phyloP scores from a whole-genome alignment of 805 yeast species.

The Candida andamanensis region DNA sequence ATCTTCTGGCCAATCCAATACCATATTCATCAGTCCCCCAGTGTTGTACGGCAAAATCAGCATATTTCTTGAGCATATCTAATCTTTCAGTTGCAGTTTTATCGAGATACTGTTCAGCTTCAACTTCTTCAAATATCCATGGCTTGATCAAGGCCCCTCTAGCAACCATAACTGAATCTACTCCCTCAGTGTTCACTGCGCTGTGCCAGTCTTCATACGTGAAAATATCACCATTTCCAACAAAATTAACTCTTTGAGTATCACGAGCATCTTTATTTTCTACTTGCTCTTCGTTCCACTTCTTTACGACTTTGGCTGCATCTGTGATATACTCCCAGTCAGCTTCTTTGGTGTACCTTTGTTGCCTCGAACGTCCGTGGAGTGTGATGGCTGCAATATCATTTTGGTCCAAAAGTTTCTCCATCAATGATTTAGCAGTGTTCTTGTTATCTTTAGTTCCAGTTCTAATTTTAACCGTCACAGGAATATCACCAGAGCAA shows the following conservation, averaged over 20 bases:
- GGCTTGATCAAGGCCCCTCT: slow-evolving; percentile 98
- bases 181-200: slow-evolving; percentile 57
- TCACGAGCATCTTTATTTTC: slow-evolving; percentile 60
- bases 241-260: slow-evolving; percentile 64
- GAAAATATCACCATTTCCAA: slow-evolving; percentile 94
- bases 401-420: slow-evolving; percentile 67
- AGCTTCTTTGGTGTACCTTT: slow-evolving; percentile 85
- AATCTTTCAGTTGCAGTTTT: slow-evolving; percentile 87
- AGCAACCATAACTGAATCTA: slow-evolving; percentile 96
- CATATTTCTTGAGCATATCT: slow-evolving; percentile 63
- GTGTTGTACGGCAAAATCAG: slow-evolving; percentile 82
- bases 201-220: slow-evolving; percentile 84
- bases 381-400: slow-evolving; percentile 87
- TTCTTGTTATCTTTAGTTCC: slow-evolving; percentile 84
- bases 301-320: slow-evolving; percentile 65
- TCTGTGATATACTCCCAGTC: slow-evolving; percentile 87
- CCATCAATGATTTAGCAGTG: slow-evolving; percentile 75
- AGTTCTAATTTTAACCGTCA: slow-evolving; percentile 87
- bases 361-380: slow-evolving; percentile 96
- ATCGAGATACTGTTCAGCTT: slow-evolving; percentile 82
- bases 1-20: slow-evolving; percentile 79
- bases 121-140: slow-evolving; percentile 97
- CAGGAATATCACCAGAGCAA: slow-evolving; percentile 84
- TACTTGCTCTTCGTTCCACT: slow-evolving; percentile 46
- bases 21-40: slow-evolving; percentile 99